These are phyloP conservation scores for Diaporthe batatas DNA, from an alignment of 2,329 filamentous ascomycete genomes.

Conservation along the genomic window DNA sequence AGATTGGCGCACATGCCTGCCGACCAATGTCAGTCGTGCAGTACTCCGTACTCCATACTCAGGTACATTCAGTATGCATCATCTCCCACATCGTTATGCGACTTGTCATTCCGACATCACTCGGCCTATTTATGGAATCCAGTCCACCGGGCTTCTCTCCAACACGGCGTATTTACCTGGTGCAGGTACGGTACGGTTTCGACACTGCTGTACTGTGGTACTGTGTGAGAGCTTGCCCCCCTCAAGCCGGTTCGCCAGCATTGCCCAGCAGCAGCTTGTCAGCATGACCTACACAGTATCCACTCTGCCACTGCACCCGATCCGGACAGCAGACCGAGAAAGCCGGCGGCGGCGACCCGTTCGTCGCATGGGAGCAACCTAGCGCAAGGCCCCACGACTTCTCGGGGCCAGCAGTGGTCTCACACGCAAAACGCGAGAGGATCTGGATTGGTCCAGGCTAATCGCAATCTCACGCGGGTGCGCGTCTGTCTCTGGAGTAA, in stretches of 20 bases:
- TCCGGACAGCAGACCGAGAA: background rate
- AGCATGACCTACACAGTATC: background rate
- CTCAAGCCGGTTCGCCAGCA: no score
- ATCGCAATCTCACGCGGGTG: background rate
- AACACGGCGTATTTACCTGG: background rate
- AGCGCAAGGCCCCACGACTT: background rate
- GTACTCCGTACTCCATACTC: no score
- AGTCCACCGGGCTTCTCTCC: background rate
- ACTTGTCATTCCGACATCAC: constrained; percentile 23
- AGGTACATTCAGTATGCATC: background rate
- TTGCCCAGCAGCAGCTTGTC: background rate
- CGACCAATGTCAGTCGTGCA: constrained; percentile 9
- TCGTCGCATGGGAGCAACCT: background rate
- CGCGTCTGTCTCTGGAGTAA: background rate
- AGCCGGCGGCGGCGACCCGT: background rate
- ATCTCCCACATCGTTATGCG: background rate
- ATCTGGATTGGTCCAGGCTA: background rate
- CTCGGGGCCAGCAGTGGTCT: constrained; percentile 1
- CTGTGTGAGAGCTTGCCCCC: no score
- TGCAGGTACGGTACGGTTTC: background rate
- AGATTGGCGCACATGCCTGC: constrained; percentile 22
- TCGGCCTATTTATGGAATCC: constrained; percentile 26
- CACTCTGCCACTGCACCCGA: background rate
- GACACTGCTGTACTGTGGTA: background rate
- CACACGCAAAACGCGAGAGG: background rate